A percentile compares a stretch with the other conserved stretches of the same genome.
Conservation (phyloP, 2,329 filamentous ascomycete genomes). For the Mycosphaerella sp. region DNA sequence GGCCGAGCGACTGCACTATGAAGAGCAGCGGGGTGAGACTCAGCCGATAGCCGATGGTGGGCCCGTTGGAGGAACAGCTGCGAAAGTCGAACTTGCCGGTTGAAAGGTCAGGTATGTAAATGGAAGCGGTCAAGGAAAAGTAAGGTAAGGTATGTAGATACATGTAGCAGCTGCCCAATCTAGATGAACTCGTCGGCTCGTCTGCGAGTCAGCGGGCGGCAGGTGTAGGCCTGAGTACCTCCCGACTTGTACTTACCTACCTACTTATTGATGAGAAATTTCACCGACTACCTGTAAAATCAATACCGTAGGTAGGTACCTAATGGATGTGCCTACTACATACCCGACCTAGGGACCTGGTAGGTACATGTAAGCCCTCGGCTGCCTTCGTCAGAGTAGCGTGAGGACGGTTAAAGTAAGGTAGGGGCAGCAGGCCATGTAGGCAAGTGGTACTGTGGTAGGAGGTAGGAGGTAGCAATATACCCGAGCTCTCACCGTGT, state of each 20-base stretch:
- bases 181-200: no score
- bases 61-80: neutral
- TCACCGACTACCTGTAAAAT: neutral
- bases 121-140: neutral
- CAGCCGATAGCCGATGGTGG: neutral
- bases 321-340: no score
- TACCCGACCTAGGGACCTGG: no score
- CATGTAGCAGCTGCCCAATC: neutral
- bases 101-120: neutral
- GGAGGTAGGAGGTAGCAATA: neutral
- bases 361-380: no score
- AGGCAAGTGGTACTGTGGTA: neutral
- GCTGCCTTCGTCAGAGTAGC: neutral
- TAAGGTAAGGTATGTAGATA: neutral
- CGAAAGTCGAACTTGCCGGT: slow-evolving; percentile 13
- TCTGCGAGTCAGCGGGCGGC: neutral
- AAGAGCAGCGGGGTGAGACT: slow-evolving; percentile 35
- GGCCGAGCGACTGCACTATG: slow-evolving; percentile 65
- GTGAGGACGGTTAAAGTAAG: neutral
- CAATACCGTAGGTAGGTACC: no score
- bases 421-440: no score
- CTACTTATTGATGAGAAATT: neutral
- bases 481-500: neutral
- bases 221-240: neutral
- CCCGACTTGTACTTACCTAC: neutral